phyloP scores from a whole-genome alignment of 192 early-diverging fungal species.

The Cladochytrium replicatum region DNA sequence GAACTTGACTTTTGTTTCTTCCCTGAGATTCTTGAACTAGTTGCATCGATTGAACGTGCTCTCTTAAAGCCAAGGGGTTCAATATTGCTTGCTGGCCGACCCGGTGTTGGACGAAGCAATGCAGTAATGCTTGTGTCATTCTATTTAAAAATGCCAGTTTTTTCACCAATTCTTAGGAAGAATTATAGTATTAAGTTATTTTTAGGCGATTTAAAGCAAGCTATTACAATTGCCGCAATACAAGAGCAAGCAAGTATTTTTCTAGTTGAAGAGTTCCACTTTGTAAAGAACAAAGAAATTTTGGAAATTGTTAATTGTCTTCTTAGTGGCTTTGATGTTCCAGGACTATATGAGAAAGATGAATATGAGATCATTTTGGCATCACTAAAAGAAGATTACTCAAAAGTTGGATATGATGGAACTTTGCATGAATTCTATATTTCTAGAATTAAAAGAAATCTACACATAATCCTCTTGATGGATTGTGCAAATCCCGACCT shows the following conservation, averaged over 20 bases:
- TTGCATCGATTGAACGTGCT: slow-evolving; percentile 35
- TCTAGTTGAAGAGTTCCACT: slow-evolving; percentile 46
- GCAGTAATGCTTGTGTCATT: slow-evolving; percentile 29
- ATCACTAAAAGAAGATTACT: slow-evolving; percentile 34
- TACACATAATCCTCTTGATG: slow-evolving; percentile 43
- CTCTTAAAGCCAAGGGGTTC: slow-evolving; percentile 43
- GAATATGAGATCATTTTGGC: slow-evolving; percentile 37
- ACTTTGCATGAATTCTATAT: slow-evolving; percentile 47
- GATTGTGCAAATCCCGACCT: slow-evolving; percentile 31
- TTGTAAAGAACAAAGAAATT: slow-evolving; percentile 23
- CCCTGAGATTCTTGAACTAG: slow-evolving; percentile 34
- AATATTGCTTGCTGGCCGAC: slow-evolving; percentile 37
- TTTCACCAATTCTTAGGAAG: slow-evolving; percentile 27
- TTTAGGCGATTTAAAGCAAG: slow-evolving; percentile 35
- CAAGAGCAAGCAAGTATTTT: slow-evolving; percentile 28
- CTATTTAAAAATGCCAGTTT: slow-evolving; percentile 29
- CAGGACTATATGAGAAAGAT: slow-evolving; percentile 42
- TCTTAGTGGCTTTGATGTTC: slow-evolving; percentile 42
- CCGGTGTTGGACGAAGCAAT: slow-evolving; percentile 34
- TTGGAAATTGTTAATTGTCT: slow-evolving; percentile 46
- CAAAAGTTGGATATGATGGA: slow-evolving; percentile 39
- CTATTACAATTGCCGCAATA: slow-evolving; percentile 34
- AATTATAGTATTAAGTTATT: slow-evolving; percentile 35
- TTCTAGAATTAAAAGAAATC: slow-evolving; percentile 26
- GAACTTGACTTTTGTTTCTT: slow-evolving; percentile 34